Conservation (phyloP, 148 eudicot species). For the Silene latifolia region DNA sequence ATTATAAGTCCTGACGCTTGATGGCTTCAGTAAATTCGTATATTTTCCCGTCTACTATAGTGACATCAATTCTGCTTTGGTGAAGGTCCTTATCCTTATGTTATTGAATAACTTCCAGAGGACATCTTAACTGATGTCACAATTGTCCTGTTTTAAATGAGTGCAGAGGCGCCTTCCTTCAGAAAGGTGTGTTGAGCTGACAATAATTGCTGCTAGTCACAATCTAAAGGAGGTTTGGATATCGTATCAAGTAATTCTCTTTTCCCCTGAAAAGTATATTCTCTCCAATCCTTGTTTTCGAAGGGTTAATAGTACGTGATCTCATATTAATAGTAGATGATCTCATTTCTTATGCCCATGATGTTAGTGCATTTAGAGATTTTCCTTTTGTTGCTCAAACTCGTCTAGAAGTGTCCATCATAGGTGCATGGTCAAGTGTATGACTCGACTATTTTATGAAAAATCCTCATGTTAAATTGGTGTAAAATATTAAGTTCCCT, state of each 20-base stretch:
- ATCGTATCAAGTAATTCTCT: slow-evolving; percentile 69
- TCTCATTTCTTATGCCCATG: not conserved
- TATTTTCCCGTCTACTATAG: not conserved
- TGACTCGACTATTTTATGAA: too few species aligned
- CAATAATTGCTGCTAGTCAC: slow-evolving; percentile 84
- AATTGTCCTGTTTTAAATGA: slow-evolving; percentile 4
- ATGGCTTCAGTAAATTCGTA: not conserved
- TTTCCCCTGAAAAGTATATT: not conserved
- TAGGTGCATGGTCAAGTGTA: too few species aligned
- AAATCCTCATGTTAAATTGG: too few species aligned
- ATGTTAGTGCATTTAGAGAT: not conserved
- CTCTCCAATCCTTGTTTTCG: not conserved
- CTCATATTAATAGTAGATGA: too few species aligned
- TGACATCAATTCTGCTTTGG: not conserved
- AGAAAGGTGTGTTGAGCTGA: slow-evolving; percentile 91
- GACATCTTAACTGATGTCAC: slow-evolving; percentile 2
- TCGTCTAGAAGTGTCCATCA: too few species aligned
- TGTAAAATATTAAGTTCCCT: too few species aligned
- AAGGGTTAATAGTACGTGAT: too few species aligned
- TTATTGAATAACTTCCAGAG: slow-evolving; percentile 1
- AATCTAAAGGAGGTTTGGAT: slow-evolving; percentile 96
- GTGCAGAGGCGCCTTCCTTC: slow-evolving; percentile 73
- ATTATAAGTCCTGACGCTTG: not conserved
- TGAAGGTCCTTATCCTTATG: not conserved
- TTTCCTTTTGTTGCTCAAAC: not conserved